Evolutionary conservation across 148 eudicot genomes (phyloP), one percentile per base, ranked within the genome.

Genomic region (Persicaria tinctoria): DNA sequence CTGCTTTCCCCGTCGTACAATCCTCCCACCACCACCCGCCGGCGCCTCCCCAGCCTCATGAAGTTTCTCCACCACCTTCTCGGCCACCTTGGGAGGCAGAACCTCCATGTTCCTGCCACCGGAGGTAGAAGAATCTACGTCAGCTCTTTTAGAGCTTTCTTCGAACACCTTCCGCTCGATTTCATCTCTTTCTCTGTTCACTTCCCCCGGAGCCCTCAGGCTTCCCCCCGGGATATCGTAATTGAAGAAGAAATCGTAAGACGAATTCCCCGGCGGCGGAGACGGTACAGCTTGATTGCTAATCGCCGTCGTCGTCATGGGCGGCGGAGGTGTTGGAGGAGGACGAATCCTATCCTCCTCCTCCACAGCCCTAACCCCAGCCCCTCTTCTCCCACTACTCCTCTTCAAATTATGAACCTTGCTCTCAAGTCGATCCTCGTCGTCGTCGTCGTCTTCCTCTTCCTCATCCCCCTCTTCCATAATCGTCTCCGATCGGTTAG

Each of bases 231-330:
- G 89, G 57, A 86, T 84, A 55, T 83, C 84, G 79, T 64, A 55
- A 23, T 77, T 70, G 50, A 91, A 87, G 80, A 93, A 88, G 72
- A 77, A 89, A 78, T 93, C 97, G 89, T 91, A 91, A 14, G 77
- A 47, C 51, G 70, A 68, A 14, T 79, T 72, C 1, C 76, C 73
- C 6, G 54, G 54, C 32, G 78, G 85, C 16, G 83, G 85, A 46
- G 83, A 82, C 1, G 88, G 86, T 0, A 82, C 84, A 4, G 55
- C 79, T 10, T 69, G 76, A 45, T 6, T 80, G 8, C 27, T 68
- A 23, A 2, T 16, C 57, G 68, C 8, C 8, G 86, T 82, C 13
- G 87, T 79, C 5, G 80, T 51, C 53, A 20, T 75, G 44, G 82
- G 87, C 4, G 85, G 78, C 5, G 86, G 62, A 12, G 79, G 74